Evolutionary conservation across 2,329 filamentous ascomycete species (phyloP).

Genomic region (Ceratocystis diversiconidia): DNA sequence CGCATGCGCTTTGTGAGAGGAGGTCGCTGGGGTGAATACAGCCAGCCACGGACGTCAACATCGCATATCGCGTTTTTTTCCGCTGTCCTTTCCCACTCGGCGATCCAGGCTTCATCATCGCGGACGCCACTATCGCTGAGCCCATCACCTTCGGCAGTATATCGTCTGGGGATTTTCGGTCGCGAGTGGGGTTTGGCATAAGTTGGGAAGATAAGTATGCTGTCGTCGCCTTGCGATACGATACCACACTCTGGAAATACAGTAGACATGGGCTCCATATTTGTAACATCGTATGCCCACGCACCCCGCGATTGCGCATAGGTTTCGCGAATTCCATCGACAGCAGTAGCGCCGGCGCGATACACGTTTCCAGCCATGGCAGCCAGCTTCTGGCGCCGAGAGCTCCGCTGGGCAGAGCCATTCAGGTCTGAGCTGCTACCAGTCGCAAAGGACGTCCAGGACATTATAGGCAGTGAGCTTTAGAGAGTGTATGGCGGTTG

Average conservation of each 20-base stretch:
- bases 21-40: slow-evolving; percentile 73
- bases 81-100: slow-evolving; percentile 66
- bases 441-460: slow-evolving; percentile 10
- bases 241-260: slow-evolving; percentile 79
- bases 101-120: slow-evolving; percentile 60
- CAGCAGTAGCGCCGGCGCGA: slow-evolving; percentile 40
- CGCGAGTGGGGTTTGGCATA: slow-evolving; percentile 59
- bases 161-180: neutral
- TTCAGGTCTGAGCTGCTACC: slow-evolving; percentile 16
- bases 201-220: slow-evolving; percentile 90
- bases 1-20: slow-evolving; percentile 80
- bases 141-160: slow-evolving; percentile 22
- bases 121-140: slow-evolving; percentile 31
- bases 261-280: slow-evolving; percentile 44
- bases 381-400: slow-evolving; percentile 64
- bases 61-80: slow-evolving; percentile 78
- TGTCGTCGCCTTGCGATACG: slow-evolving; percentile 63
- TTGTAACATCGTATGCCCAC: slow-evolving; percentile 22
- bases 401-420: slow-evolving; percentile 44
- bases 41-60: slow-evolving; percentile 89
- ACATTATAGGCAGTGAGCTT: slow-evolving; percentile 1
- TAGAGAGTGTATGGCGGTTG: neutral
- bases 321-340: slow-evolving; percentile 45
- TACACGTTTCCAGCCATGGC: slow-evolving; percentile 45
- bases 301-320: slow-evolving; percentile 39